Conservation (phyloP, 306 rosid species). For the Vigna unguiculata region DNA sequence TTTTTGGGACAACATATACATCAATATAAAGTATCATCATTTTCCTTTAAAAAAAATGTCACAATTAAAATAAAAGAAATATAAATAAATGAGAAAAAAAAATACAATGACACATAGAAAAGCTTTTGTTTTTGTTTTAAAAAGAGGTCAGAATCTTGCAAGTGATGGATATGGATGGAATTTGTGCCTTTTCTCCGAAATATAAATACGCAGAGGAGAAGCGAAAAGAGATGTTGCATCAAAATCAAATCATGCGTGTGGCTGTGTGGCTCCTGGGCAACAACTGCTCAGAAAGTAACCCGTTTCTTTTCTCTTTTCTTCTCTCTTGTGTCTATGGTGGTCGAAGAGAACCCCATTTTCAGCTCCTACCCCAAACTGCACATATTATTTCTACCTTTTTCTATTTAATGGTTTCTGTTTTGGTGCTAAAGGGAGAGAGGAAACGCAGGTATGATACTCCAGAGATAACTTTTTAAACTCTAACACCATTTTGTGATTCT, state of each 20-base stretch:
- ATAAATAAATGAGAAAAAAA: neutral
- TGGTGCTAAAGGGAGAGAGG: slow-evolving; percentile 16
- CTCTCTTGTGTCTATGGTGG: neutral
- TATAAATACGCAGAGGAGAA: neutral
- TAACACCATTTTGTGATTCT: slow-evolving; percentile 19
- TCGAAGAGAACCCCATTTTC: slow-evolving; percentile 18
- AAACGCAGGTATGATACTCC: neutral
- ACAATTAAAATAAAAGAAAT: neutral
- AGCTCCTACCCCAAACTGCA: slow-evolving; percentile 16
- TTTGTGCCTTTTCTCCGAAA: neutral
- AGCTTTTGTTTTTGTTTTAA: neutral
- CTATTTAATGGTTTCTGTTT: slow-evolving; percentile 33
- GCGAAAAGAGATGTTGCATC: slow-evolving; percentile 16
- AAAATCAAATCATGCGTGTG: neutral
- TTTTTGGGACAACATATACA: neutral
- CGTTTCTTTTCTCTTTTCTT: slow-evolving; percentile 1
- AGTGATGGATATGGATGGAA: neutral
- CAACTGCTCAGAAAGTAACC: slow-evolving; percentile 10
- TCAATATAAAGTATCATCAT: neutral
- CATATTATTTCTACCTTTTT: slow-evolving; percentile 1
- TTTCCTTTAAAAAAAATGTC: neutral
- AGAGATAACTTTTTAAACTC: slow-evolving; percentile 14
- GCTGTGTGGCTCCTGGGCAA: neutral
- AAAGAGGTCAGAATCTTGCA: neutral
- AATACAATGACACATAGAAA: neutral